These are phyloP conservation scores for Hanseniaspora thailandica DNA, from an alignment of 805 yeast species.

Conservation along the genomic window DNA sequence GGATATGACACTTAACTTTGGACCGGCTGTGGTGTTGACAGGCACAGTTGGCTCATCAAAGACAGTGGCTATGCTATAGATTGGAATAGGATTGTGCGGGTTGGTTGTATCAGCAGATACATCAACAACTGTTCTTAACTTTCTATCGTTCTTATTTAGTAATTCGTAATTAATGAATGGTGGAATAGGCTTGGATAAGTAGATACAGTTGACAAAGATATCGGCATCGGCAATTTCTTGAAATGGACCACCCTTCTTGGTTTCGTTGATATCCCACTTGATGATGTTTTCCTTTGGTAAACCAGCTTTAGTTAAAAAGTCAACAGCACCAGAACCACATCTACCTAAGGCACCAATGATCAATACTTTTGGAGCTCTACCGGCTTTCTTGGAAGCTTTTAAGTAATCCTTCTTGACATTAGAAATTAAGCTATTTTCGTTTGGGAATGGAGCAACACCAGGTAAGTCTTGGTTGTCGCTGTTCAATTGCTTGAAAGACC, in stretches of 20 bases:
- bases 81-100: conserved; percentile 96
- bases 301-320: conserved; percentile 69
- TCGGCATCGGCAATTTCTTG: conserved; percentile 76
- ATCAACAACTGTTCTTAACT: conserved; percentile 83
- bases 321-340: conserved; percentile 96
- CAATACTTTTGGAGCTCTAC: conserved; percentile 62
- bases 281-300: conserved; percentile 70
- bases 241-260: conserved; percentile 96
- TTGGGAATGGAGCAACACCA: conserved; percentile 70
- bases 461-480: conserved; percentile 57
- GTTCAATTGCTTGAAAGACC: conserved; percentile 83
- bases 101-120: conserved; percentile 98
- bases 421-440: conserved; percentile 61
- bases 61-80: conserved; percentile 78
- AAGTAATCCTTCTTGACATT: conserved; percentile 53
- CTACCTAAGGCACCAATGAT: conserved; percentile 97
- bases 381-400: conserved; percentile 42
- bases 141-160: conserved; percentile 58
- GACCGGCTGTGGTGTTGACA: conserved; percentile 69
- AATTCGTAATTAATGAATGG: conserved; percentile 69
- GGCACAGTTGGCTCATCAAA: conserved; percentile 82
- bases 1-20: conserved; percentile 80
- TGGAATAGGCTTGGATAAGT: conserved; percentile 82
- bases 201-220: conserved; percentile 90
- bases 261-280: conserved; percentile 96